Percentiles rank a stretch among this genome's conserved stretches.
phyloP scores from a whole-genome alignment of 345 rosid genomes.

The Linum usitatissimum region DNA sequence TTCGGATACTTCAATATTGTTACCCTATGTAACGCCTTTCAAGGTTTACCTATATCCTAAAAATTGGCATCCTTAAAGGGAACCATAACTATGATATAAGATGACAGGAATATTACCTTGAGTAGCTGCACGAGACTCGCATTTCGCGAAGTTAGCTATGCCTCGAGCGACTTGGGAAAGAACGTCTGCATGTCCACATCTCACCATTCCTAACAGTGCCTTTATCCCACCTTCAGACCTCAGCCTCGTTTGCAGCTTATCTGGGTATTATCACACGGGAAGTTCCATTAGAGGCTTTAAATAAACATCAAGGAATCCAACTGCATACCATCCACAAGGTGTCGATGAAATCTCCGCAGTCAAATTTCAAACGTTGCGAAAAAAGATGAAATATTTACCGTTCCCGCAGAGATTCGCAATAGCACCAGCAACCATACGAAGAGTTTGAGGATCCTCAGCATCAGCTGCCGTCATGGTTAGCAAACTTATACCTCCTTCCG shows the following conservation, averaged over 20 bases:
- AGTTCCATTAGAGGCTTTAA: not conserved
- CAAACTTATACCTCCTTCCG: slow-evolving; percentile 25
- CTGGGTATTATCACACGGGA: slow-evolving; percentile 5
- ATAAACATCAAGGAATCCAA: not conserved
- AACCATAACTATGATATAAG: too few species aligned
- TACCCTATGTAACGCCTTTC: too few species aligned
- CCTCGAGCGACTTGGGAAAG: slow-evolving; percentile 31
- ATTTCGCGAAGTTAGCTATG: slow-evolving; percentile 26
- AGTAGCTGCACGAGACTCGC: slow-evolving; percentile 23
- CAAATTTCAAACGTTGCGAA: not conserved
- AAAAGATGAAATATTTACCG: slow-evolving; percentile 12
- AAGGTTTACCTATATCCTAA: too few species aligned
- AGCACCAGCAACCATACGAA: slow-evolving; percentile 31
- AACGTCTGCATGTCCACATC: slow-evolving; percentile 31
- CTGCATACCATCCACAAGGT: not conserved
- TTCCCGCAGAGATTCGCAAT: slow-evolving; percentile 30
- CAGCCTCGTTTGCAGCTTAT: slow-evolving; percentile 22
- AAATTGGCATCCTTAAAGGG: too few species aligned
- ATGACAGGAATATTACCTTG: slow-evolving; percentile 13
- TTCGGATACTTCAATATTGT: too few species aligned
- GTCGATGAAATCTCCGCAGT: not conserved
- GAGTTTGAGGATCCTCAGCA: slow-evolving; percentile 32
- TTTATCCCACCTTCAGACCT: slow-evolving; percentile 30
- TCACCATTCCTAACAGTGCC: slow-evolving; percentile 28
- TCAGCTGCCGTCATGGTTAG: slow-evolving; percentile 26